Evolutionary conservation across 2,329 filamentous ascomycete species (phyloP).

Genomic region (Orbilia oligospora): DNA sequence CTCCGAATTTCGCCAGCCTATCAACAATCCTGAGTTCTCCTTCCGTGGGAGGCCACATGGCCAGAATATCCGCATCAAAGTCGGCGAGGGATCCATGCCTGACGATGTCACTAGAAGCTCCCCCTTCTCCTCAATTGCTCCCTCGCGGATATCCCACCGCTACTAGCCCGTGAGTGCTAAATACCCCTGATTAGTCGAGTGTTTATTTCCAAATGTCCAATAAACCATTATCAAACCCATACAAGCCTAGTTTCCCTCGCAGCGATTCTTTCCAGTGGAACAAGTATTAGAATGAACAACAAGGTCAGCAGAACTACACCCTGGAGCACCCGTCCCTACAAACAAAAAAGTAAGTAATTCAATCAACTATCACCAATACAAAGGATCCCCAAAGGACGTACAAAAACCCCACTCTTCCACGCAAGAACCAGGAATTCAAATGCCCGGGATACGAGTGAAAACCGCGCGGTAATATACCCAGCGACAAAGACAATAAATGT

Average conservation of each 20-base stretch:
- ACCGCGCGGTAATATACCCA: constrained; percentile 98
- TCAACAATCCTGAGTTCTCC: constrained; percentile 83
- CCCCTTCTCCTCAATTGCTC: constrained; percentile 95
- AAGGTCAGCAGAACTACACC: constrained; percentile 86
- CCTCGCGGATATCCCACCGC: constrained; percentile 88
- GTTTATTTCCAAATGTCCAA: not conserved
- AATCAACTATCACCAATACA: not conserved
- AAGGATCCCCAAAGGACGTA: constrained; percentile 69
- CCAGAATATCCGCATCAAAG: constrained; percentile 97
- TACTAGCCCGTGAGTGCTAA: constrained; percentile 72
- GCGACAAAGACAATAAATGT: constrained; percentile 82
- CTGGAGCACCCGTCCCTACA: constrained; percentile 84
- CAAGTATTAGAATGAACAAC: constrained; percentile 85
- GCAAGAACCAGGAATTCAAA: constrained; percentile 98
- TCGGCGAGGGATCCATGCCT: constrained; percentile 71
- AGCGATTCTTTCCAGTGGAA: constrained; percentile 88
- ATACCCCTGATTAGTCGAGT: constrained; percentile 2
- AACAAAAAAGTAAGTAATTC: constrained; percentile 53
- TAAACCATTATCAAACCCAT: constrained; percentile 67
- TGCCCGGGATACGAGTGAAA: constrained; percentile 95
- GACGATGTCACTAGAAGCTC: constrained; percentile 77
- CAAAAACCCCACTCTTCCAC: constrained; percentile 98
- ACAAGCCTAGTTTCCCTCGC: constrained; percentile 84
- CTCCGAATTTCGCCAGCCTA: constrained; percentile 95
- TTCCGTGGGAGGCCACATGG: constrained; percentile 85